phyloP scores from a whole-genome alignment of 2,329 filamentous ascomycete species.

The Arthrobotrys conoides region DNA sequence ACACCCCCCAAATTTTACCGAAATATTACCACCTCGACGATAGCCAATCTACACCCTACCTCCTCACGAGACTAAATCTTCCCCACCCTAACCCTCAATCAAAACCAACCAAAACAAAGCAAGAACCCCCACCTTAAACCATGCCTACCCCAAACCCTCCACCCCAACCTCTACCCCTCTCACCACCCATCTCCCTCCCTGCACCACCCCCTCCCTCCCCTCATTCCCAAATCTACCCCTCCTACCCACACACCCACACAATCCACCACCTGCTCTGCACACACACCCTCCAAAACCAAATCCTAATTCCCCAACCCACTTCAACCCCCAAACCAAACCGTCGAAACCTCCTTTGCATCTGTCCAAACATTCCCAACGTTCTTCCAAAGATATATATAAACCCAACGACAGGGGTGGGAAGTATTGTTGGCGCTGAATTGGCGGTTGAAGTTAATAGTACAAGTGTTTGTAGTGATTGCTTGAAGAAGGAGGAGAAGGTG shows the following conservation, averaged over 20 bases:
- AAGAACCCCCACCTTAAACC: too few relatives aligned
- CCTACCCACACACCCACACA: constrained; percentile 33
- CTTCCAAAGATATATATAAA: not conserved
- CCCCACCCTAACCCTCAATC: too few relatives aligned
- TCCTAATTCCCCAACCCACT: constrained; percentile 3
- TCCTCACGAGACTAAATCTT: too few relatives aligned
- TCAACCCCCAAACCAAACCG: not conserved
- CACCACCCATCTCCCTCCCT: constrained; percentile 9
- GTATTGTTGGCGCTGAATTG: not conserved
- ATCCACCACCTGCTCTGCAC: constrained; percentile 37
- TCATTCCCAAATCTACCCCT: not conserved
- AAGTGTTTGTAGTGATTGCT: not conserved
- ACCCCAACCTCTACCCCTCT: not conserved
- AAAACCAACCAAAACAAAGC: too few relatives aligned
- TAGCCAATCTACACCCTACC: too few relatives aligned
- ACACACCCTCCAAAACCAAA: constrained; percentile 31
- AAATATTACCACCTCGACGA: too few relatives aligned
- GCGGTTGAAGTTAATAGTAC: not conserved
- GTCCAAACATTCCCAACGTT: not conserved
- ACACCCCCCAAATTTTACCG: too few relatives aligned
- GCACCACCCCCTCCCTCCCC: constrained; percentile 14
- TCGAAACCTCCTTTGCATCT: not conserved
- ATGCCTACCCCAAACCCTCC: too few relatives aligned
- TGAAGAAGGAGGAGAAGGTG: not conserved
- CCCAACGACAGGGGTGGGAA: not conserved